Evolutionary conservation across 768 basidiomycete genomes (phyloP).

Genomic region (Russula griseocarnosa): DNA sequence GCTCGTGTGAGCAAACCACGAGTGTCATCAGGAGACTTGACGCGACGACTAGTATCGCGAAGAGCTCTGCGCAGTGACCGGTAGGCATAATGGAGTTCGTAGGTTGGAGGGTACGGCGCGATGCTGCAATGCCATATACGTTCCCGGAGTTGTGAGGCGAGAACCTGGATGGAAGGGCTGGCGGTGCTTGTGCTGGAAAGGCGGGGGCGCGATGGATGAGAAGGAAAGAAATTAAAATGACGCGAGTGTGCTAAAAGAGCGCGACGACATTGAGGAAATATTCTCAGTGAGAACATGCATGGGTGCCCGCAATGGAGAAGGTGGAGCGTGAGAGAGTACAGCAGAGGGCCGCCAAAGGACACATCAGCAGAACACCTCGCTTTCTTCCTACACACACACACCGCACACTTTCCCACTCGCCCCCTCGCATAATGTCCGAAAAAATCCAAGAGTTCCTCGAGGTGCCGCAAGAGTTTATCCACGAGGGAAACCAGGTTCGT

Average conservation of each 20-base stretch:
- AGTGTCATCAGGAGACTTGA: background rate
- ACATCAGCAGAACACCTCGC: background rate
- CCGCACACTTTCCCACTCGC: conserved; percentile 9
- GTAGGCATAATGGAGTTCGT: conserved; percentile 15
- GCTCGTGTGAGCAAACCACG: conserved; percentile 29
- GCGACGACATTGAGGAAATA: background rate
- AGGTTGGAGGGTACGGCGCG: conserved; percentile 2
- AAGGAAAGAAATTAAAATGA: background rate
- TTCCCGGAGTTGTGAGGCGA: conserved; percentile 18
- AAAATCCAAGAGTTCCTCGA: conserved; percentile 87
- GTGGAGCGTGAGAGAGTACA: conserved; percentile 10
- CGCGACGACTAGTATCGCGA: background rate
- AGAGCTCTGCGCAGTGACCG: conserved; percentile 23
- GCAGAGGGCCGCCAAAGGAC: background rate
- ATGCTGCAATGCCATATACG: conserved; percentile 22
- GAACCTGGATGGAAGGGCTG: conserved; percentile 38
- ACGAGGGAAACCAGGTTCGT: conserved; percentile 85
- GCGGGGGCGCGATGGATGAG: conserved; percentile 7
- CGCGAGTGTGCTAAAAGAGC: background rate
- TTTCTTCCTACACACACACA: background rate
- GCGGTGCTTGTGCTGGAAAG: conserved; percentile 42
- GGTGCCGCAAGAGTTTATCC: conserved; percentile 85
- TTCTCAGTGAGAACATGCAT: conserved; percentile 18
- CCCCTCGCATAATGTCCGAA: conserved; percentile 67
- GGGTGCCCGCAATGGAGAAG: background rate